Evolutionary conservation across 371 early-diverging fungal species (phyloP), one percentile per base, ranked within the genome.

Genomic region (Mucor indicus): DNA sequence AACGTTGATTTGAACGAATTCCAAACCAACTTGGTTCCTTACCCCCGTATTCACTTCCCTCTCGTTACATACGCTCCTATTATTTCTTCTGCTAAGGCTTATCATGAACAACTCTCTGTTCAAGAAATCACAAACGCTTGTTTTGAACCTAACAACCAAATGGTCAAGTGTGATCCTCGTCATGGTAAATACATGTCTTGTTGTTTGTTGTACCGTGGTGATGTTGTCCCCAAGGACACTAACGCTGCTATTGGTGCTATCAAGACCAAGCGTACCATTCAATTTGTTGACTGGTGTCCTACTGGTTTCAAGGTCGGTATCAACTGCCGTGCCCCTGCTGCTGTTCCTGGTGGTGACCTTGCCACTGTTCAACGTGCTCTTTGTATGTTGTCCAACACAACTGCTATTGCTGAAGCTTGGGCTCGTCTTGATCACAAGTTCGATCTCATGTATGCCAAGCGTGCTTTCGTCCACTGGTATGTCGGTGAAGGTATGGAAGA

Each of bases 401-500:
- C 96, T n/a, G 92, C 93, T 44, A 95, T 95, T 59, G 84, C 89
- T 37, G 93, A 93, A 69, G 93, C 94, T 39, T 95, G 94, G 94
- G 85, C 85, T 44, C 87, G 92, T 66, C 78, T 93, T 33, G 89
- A 93, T 67, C 85, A 90, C 64, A 93, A 93, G 85, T 95, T 95
- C 60, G 88, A 89, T 67, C 72, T 92, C 38, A 95, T 93, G 96
- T 95, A 89, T 77, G 89, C 89, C 60, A 93, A 93, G 82, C 87
- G 93, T 70, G 96, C 96, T 38, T 95, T 95, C 64, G 94, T 95
- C 29, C 96, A 95, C 80, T 95, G 94, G 96, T 95, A 92, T 75
- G 94, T 93, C 50, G 93, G 94, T 64, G 96, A 95, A 75, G 96
- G 94, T 77, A 60, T 60, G 60, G 60, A 60, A 24, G 60, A 60